Evolutionary conservation across 495 filamentous ascomycete genomes (phyloP).

Genomic region (Lasiosphaeria miniovina): DNA sequence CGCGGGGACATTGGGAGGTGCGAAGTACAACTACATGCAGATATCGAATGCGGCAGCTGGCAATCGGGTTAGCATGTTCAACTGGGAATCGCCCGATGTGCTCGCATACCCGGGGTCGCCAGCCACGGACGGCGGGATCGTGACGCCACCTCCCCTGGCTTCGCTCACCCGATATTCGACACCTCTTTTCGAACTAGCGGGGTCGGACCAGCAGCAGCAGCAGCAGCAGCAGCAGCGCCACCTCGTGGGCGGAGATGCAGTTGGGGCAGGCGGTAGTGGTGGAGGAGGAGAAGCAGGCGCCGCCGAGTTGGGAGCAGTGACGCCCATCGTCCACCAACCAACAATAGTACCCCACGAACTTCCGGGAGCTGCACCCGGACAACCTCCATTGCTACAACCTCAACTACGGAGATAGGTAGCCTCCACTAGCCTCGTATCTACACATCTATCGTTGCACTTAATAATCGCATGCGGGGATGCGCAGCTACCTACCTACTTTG

Average conservation of each 20-base stretch:
- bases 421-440: too few relatives aligned
- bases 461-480: too few relatives aligned
- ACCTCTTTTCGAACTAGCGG: conserved; percentile 3
- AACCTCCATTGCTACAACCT: too few relatives aligned
- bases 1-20: background rate
- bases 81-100: conserved; percentile 34
- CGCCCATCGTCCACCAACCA: too few relatives aligned
- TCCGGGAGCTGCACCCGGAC: too few relatives aligned
- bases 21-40: conserved; percentile 17
- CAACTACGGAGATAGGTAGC: too few relatives aligned
- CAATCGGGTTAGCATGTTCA: conserved; percentile 23
- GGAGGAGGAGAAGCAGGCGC: too few relatives aligned
- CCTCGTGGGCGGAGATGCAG: background rate
- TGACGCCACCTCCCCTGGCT: conserved; percentile 6
- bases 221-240: background rate
- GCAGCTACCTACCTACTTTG: too few relatives aligned
- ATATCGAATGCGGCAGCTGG: conserved; percentile 9
- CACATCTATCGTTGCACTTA: too few relatives aligned
- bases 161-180: background rate
- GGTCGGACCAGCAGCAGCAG: background rate
- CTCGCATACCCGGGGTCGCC: conserved; percentile 10
- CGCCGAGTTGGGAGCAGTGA: too few relatives aligned
- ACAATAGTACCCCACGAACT: too few relatives aligned
- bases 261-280: background rate
- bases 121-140: background rate